A percentile compares a stretch with the other conserved stretches of the same genome.
phyloP scores from a whole-genome alignment of 2,329 filamentous ascomycete species.

The Proliferodiscus dingleyae region DNA sequence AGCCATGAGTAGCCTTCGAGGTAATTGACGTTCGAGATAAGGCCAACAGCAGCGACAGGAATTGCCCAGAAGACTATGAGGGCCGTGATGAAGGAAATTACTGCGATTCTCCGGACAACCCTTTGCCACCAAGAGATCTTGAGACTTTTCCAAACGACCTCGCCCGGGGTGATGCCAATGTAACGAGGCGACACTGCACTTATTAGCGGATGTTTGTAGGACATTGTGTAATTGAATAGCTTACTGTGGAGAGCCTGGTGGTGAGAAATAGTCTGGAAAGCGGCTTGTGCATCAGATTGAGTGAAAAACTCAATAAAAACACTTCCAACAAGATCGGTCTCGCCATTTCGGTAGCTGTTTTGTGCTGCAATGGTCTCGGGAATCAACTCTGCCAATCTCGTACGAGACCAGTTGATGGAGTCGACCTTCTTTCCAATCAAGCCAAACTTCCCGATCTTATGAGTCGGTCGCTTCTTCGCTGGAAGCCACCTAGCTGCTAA shows the following conservation, averaged over 20 bases:
- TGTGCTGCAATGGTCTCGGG: slow-evolving; percentile 67
- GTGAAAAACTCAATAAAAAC: slow-evolving; percentile 88
- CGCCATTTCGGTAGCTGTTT: slow-evolving; percentile 58
- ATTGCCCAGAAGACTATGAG: slow-evolving; percentile 84
- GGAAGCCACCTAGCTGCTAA: slow-evolving; percentile 72
- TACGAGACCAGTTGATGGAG: slow-evolving; percentile 84
- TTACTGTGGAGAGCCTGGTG: slow-evolving; percentile 69
- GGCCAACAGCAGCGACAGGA: slow-evolving; percentile 72
- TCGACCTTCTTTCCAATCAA: slow-evolving; percentile 85
- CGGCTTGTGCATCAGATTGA: slow-evolving; percentile 78
- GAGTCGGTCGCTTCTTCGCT: slow-evolving; percentile 68
- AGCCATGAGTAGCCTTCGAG: slow-evolving; percentile 65
- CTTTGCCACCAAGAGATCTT: slow-evolving; percentile 83
- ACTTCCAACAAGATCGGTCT: slow-evolving; percentile 54
- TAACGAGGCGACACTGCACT: slow-evolving; percentile 67
- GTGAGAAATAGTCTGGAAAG: slow-evolving; percentile 81
- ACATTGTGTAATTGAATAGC: not conserved
- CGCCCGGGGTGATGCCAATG: slow-evolving; percentile 74
- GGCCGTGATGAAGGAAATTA: slow-evolving; percentile 66
- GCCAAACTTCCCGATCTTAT: slow-evolving; percentile 63
- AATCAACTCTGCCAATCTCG: slow-evolving; percentile 69
- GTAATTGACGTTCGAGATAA: slow-evolving; percentile 77
- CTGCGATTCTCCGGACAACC: slow-evolving; percentile 64
- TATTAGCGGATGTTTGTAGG: slow-evolving; percentile 30
- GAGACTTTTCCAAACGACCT: slow-evolving; percentile 85